Percentiles rank a stretch among this genome's conserved stretches.
Evolutionary conservation across 495 filamentous ascomycete species (phyloP).

Genomic region (Pyrenopolyporus hunteri): DNA sequence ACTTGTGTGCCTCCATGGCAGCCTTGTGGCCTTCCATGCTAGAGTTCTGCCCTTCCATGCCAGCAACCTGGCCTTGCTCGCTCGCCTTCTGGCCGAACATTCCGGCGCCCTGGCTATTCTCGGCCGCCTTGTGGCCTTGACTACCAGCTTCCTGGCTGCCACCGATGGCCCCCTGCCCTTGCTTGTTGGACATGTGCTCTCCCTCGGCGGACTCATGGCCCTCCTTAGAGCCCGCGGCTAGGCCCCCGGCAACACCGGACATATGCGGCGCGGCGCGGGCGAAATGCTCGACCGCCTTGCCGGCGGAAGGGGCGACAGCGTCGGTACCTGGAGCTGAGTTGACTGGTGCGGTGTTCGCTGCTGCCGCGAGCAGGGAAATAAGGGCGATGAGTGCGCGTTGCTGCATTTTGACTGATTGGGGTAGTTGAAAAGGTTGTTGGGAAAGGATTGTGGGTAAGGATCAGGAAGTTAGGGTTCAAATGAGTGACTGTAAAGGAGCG

Average conservation of each 20-base stretch:
- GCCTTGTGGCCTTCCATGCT: not conserved
- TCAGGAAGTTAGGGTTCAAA: not conserved
- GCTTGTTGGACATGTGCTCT: not conserved
- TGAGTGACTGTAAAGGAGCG: conserved; percentile 28
- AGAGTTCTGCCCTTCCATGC: not conserved
- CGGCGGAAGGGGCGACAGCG: conserved; percentile 4
- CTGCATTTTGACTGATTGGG: conserved; percentile 31
- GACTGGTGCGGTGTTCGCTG: conserved; percentile 17
- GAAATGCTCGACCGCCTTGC: not conserved
- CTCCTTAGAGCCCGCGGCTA: not conserved
- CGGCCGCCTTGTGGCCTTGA: not conserved
- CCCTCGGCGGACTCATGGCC: not conserved
- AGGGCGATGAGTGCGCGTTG: conserved; percentile 24
- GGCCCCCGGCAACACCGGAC: not conserved
- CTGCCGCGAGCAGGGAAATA: conserved; percentile 29
- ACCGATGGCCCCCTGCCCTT: not conserved
- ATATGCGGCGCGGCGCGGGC: not conserved
- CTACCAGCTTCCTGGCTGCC: not conserved
- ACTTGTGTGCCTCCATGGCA: not conserved
- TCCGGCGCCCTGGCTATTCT: not conserved
- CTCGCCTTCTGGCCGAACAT: conserved; percentile 1
- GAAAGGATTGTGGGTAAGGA: no score
- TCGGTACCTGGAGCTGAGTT: not conserved
- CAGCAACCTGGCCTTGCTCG: conserved; percentile 7
- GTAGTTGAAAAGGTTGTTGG: not conserved